Conservation (phyloP, 805 yeast species). For the Barnettozyma siamensis region DNA sequence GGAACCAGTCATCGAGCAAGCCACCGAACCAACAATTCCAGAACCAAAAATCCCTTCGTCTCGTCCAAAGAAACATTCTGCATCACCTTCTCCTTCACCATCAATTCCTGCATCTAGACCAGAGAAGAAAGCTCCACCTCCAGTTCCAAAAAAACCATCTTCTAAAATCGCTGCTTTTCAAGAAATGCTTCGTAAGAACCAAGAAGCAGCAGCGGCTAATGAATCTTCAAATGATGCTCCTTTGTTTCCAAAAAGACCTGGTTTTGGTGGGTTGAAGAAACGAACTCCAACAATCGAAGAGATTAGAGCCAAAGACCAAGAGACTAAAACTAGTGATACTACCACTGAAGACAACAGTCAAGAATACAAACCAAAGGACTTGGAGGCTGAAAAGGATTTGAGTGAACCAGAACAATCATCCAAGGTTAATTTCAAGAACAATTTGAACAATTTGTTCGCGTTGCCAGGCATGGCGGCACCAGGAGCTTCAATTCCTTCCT, state of each 20-base stretch:
- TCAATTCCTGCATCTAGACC: neutral
- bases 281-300: neutral
- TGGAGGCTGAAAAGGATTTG: too few relatives aligned
- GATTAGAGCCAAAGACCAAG: constrained; percentile 3
- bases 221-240: constrained; percentile 25
- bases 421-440: constrained; percentile 42
- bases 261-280: constrained; percentile 34
- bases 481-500: constrained; percentile 23
- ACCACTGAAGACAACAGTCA: neutral
- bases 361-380: too few relatives aligned
- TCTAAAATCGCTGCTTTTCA: constrained; percentile 79
- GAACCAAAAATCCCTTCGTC: too few relatives aligned
- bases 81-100: neutral
- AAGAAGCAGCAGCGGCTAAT: constrained; percentile 43
- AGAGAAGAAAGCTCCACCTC: constrained; percentile 43
- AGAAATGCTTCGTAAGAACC: constrained; percentile 58
- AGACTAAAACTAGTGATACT: neutral
- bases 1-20: too few relatives aligned
- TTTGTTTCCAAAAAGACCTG: constrained; percentile 22
- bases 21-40: too few relatives aligned
- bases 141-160: constrained; percentile 72
- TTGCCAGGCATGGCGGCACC: constrained; percentile 44
- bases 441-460: constrained; percentile 56
- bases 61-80: too few relatives aligned
- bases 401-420: constrained; percentile 9